Conservation (phyloP, 345 rosid species). For the Hibiscus mutabilis region DNA sequence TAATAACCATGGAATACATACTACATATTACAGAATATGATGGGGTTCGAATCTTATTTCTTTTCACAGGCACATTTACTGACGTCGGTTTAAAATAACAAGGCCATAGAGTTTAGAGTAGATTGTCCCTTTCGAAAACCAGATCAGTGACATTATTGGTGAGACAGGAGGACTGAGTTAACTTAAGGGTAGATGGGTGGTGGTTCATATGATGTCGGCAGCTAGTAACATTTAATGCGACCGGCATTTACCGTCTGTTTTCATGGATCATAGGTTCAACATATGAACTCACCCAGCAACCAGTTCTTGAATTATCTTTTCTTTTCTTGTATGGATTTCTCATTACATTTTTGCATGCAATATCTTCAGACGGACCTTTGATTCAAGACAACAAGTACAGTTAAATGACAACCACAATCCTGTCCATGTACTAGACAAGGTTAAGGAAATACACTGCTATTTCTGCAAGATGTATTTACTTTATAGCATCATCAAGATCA, state of each 20-base stretch:
- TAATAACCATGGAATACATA: not conserved
- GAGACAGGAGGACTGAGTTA: not conserved
- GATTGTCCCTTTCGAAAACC: not conserved
- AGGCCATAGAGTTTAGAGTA: not conserved
- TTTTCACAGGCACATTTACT: not conserved
- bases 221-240: too few species aligned
- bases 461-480: not conserved
- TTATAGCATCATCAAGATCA: not conserved
- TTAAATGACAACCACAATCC: not conserved
- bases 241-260: too few species aligned
- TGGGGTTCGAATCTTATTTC: too few species aligned
- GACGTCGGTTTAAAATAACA: not conserved
- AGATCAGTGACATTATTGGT: not conserved
- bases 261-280: too few species aligned
- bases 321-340: not conserved
- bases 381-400: not conserved
- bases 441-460: too few species aligned
- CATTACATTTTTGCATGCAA: not conserved
- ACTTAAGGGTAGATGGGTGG: not conserved
- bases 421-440: too few species aligned
- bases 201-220: too few species aligned
- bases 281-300: too few species aligned
- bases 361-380: not conserved
- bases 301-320: not conserved
- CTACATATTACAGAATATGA: too few species aligned